Evolutionary conservation across 768 basidiomycete genomes (phyloP).

Genomic region (Tylopilus rubrobrunneus): DNA sequence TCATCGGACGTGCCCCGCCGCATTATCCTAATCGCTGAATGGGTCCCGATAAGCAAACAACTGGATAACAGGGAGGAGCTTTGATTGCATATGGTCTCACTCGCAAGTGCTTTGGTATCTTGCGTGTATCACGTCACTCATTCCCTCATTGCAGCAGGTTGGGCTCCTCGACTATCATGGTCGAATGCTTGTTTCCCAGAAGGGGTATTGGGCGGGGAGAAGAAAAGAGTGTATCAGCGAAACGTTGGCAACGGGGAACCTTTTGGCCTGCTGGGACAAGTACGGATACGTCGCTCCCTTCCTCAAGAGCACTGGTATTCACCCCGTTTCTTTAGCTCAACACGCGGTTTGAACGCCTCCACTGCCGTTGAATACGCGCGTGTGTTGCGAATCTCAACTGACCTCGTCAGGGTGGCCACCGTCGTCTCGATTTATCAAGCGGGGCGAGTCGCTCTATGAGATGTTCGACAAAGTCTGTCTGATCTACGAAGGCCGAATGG

Average conservation of each 20-base stretch:
- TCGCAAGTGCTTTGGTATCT: no score
- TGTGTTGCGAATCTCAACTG: conserved; percentile 64
- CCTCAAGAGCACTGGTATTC: conserved; percentile 28
- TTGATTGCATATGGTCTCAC: conserved; percentile 35
- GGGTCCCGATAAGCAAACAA: no score
- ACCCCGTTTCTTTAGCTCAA: conserved; percentile 54
- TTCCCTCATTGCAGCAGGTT: no score
- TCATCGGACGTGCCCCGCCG: no score
- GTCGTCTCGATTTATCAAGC: conserved; percentile 87
- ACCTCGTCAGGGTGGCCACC: conserved; percentile 49
- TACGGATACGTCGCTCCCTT: conserved; percentile 26
- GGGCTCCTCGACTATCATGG: no score
- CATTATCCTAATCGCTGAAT: no score
- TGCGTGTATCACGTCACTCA: no score
- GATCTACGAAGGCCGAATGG: conserved; percentile 55
- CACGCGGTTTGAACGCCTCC: conserved; percentile 61
- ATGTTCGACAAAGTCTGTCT: conserved; percentile 72
- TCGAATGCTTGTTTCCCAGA: no score
- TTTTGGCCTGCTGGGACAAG: conserved; percentile 79
- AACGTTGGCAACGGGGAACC: conserved; percentile 63
- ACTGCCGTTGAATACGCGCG: conserved; percentile 74
- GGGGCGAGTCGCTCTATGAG: conserved; percentile 59
- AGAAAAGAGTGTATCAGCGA: conserved; percentile 83
- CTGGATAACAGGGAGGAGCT: no score
- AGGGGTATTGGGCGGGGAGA: conserved; percentile 74